Percentiles rank a stretch among this genome's conserved stretches.
These are phyloP conservation scores for Botryotinia convoluta DNA, from an alignment of 2,329 filamentous ascomycete genomes.

Conservation along the genomic window DNA sequence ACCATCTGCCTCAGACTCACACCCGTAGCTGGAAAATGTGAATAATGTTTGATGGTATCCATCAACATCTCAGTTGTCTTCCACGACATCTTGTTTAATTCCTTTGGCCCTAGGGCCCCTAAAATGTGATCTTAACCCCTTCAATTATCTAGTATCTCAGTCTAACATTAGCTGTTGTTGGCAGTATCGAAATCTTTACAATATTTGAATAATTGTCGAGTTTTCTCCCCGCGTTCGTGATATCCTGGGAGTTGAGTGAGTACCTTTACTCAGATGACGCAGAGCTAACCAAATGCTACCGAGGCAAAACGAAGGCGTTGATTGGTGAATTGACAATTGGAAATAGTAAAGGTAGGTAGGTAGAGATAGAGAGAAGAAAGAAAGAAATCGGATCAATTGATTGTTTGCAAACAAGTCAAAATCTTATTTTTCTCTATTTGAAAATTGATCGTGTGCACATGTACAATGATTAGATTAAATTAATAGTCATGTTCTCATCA, in stretches of 20 bases:
- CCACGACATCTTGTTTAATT: constrained; percentile 73
- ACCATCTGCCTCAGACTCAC: constrained; percentile 98
- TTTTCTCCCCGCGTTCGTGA: constrained; percentile 20
- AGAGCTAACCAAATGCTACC: constrained; percentile 17
- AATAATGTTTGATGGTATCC: constrained; percentile 97
- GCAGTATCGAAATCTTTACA: background rate
- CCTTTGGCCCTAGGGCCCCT: constrained; percentile 36
- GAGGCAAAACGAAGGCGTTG: constrained; percentile 16
- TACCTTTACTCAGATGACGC: constrained; percentile 18
- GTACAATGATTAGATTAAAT: background rate
- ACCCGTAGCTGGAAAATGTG: constrained; percentile 93
- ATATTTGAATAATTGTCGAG: constrained; percentile 7
- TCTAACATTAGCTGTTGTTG: constrained; percentile 25
- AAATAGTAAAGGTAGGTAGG: background rate
- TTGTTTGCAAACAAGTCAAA: constrained; percentile 14
- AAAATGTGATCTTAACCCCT: constrained; percentile 26
- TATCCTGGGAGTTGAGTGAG: constrained; percentile 4
- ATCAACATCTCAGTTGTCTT: constrained; percentile 86
- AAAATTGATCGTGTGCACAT: constrained; percentile 9
- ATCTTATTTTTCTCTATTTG: background rate
- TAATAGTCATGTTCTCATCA: background rate
- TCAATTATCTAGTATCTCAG: constrained; percentile 20
- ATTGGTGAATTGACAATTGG: background rate
- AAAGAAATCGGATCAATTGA: constrained; percentile 1
- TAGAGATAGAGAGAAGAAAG: background rate